Percentiles rank a stretch among this genome's conserved stretches.
Conservation (phyloP, 805 yeast genomes). For the Danielia oregonensis region DNA sequence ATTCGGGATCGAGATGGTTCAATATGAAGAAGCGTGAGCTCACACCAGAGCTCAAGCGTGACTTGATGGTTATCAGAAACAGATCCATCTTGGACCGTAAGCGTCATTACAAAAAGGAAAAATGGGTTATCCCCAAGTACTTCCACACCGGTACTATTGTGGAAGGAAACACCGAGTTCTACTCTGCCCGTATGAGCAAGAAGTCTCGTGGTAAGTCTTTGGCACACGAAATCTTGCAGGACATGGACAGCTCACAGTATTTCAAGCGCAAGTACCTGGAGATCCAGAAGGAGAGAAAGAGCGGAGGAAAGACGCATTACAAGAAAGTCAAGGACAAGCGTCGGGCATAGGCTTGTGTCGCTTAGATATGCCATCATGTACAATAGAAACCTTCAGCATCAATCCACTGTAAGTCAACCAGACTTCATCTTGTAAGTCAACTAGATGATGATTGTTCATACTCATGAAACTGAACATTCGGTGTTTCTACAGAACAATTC, state of each 20-base stretch:
- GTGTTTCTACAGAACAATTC: no score
- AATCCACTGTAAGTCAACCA: slow-evolving; percentile 12
- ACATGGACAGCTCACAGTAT: slow-evolving; percentile 63
- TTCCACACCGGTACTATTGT: slow-evolving; percentile 88
- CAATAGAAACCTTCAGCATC: no score
- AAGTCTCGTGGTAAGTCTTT: slow-evolving; percentile 74
- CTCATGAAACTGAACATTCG: neutral
- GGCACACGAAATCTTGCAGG: slow-evolving; percentile 79
- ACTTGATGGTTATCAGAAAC: slow-evolving; percentile 72
- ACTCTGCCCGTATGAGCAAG: slow-evolving; percentile 59
- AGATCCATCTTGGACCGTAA: slow-evolving; percentile 93
- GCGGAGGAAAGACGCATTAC: slow-evolving; percentile 67
- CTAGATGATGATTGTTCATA: neutral
- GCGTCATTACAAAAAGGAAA: slow-evolving; percentile 87
- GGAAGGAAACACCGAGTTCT: slow-evolving; percentile 78
- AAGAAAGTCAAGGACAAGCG: slow-evolving; percentile 63
- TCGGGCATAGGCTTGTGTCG: no score
- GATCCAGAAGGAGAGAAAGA: slow-evolving; percentile 58
- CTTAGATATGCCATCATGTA: no score
- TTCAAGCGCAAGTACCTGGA: slow-evolving; percentile 82
- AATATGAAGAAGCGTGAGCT: slow-evolving; percentile 16
- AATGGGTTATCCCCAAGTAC: slow-evolving; percentile 70
- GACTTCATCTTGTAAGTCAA: no score
- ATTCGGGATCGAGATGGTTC: slow-evolving; percentile 18
- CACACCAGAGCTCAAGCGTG: slow-evolving; percentile 62